Evolutionary conservation across 1,284 basidiomycete species (phyloP).

Genomic region (Pseudozyma pruni): DNA sequence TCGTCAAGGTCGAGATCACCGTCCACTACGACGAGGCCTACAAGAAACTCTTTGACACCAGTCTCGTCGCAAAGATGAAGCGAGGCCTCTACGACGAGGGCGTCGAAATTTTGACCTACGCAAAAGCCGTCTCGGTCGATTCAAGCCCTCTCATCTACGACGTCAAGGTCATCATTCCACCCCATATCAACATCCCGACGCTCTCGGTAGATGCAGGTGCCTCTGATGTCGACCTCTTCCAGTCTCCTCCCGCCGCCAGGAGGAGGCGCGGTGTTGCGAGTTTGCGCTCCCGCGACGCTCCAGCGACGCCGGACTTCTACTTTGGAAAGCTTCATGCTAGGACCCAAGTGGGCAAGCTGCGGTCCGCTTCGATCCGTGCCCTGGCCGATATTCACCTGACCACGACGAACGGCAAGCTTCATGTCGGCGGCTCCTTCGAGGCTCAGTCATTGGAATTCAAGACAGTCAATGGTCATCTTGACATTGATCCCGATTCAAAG

Average conservation of each 20-base stretch:
- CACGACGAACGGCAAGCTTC: constrained; percentile 39
- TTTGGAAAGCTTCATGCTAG: constrained; percentile 48
- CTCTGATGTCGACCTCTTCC: constrained; percentile 44
- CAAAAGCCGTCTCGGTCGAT: constrained; percentile 39
- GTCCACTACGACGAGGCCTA: constrained; percentile 51
- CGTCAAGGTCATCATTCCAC: constrained; percentile 53
- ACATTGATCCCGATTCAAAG: constrained; percentile 25
- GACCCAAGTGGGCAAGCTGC: constrained; percentile 40
- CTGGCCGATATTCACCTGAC: constrained; percentile 49
- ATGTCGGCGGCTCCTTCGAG: constrained; percentile 38
- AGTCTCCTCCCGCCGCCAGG: constrained; percentile 1
- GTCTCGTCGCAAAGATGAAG: constrained; percentile 54
- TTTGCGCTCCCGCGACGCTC: constrained; percentile 6
- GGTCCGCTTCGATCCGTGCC: constrained; percentile 35
- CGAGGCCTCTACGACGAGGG: constrained; percentile 53
- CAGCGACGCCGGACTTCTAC: constrained; percentile 27
- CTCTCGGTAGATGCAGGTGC: constrained; percentile 44
- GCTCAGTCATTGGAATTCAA: constrained; percentile 37
- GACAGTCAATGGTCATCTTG: constrained; percentile 39
- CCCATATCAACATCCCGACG: constrained; percentile 38
- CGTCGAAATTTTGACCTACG: constrained; percentile 51
- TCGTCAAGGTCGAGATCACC: constrained; percentile 55
- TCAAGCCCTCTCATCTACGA: constrained; percentile 51
- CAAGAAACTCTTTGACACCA: constrained; percentile 45
- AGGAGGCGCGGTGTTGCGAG: background rate